Percentiles rank a stretch among this genome's conserved stretches.
Evolutionary conservation across 805 yeast genomes (phyloP).

Genomic region (Pichia heedii): DNA sequence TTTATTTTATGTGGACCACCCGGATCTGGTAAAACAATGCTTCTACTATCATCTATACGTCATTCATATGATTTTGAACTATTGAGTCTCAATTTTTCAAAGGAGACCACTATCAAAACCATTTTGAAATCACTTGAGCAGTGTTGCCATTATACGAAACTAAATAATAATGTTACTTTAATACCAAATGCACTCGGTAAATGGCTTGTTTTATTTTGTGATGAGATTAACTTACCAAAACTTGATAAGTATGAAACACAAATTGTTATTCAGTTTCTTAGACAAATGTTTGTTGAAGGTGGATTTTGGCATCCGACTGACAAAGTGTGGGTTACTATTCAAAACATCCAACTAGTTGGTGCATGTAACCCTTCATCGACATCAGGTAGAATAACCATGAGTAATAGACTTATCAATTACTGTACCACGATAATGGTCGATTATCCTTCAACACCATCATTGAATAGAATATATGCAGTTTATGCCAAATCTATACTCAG

Average conservation of each 20-base stretch:
- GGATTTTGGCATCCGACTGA: conserved; percentile 71
- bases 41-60: conserved; percentile 59
- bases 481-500: conserved; percentile 50
- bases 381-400: conserved; percentile 56
- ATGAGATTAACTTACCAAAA: conserved; percentile 80
- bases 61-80: conserved; percentile 49
- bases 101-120: conserved; percentile 58
- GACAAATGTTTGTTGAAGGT: conserved; percentile 61
- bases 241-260: conserved; percentile 69
- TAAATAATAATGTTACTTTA: conserved; percentile 43
- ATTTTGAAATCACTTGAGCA: conserved; percentile 63
- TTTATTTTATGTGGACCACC: conserved; percentile 90
- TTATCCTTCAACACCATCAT: conserved; percentile 59
- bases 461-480: conserved; percentile 56
- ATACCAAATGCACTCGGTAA: conserved; percentile 54
- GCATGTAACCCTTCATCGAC: conserved; percentile 91
- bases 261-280: conserved; percentile 54
- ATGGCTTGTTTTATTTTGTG: conserved; percentile 80
- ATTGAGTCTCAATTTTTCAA: conserved; percentile 71
- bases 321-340: conserved; percentile 56
- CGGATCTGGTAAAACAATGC: conserved; percentile 96
- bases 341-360: conserved; percentile 75
- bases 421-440: conserved; percentile 62
- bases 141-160: conserved; percentile 50
- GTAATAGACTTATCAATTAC: conserved; percentile 59